Percentiles rank a stretch among this genome's conserved stretches.
phyloP scores from a whole-genome alignment of 495 filamentous ascomycete species.

The Neurospora sublineolata region DNA sequence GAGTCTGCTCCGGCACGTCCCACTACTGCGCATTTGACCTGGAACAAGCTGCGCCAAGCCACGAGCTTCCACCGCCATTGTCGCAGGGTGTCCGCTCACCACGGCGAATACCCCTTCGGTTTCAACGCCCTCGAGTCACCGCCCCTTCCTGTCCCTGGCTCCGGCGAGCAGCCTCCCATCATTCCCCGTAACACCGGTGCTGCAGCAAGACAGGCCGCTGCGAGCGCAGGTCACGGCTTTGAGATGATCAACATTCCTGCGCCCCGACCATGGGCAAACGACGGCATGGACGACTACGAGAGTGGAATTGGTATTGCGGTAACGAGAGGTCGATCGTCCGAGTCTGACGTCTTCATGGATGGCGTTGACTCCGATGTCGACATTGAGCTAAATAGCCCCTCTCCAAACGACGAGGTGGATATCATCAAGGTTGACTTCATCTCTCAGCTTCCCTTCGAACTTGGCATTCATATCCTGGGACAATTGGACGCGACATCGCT shows the following conservation, averaged over 20 bases:
- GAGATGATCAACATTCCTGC: constrained; percentile 30
- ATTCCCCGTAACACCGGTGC: constrained; percentile 48
- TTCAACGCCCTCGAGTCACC: constrained; percentile 26
- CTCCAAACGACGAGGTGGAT: constrained; percentile 22
- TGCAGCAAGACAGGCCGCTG: constrained; percentile 59
- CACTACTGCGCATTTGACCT: constrained; percentile 34
- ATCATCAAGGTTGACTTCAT: constrained; percentile 53
- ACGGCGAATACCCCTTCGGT: constrained; percentile 24
- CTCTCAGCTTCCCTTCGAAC: constrained; percentile 53
- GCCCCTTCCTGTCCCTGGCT: constrained; percentile 34
- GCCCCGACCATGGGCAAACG: constrained; percentile 21
- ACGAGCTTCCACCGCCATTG: constrained; percentile 37
- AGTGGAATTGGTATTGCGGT: constrained; percentile 74
- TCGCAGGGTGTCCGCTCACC: constrained; percentile 23
- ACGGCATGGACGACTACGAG: constrained; percentile 50
- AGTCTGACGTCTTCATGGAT: constrained; percentile 26
- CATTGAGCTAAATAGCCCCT: constrained; percentile 27
- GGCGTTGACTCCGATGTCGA: constrained; percentile 22
- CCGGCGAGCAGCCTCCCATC: constrained; percentile 37
- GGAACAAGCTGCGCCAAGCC: constrained; percentile 37
- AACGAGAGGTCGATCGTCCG: constrained; percentile 25
- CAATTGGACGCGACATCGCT: constrained; percentile 57
- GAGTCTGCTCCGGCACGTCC: constrained; percentile 16
- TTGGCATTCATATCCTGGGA: constrained; percentile 60
- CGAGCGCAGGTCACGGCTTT: constrained; percentile 53